phyloP scores from a whole-genome alignment of 352 stramenopile genomes.

The Pythium sukuiense region DNA sequence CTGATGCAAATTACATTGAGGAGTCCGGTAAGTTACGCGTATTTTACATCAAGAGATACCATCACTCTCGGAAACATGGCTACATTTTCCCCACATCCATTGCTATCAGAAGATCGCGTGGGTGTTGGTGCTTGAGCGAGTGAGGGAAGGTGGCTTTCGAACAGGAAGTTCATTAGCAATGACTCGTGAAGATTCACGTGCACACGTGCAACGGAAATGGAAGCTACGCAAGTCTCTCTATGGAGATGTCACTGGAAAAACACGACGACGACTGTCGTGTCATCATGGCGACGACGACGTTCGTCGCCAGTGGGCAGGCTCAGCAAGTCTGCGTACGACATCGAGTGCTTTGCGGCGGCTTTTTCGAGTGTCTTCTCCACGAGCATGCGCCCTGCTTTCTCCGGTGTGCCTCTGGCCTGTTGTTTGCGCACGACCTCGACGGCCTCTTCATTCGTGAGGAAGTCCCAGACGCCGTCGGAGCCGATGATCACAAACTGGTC shows the following conservation, averaged over 20 bases:
- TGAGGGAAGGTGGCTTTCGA: too few species aligned
- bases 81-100: too few species aligned
- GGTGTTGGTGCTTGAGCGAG: too few species aligned
- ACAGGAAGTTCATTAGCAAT: too few species aligned
- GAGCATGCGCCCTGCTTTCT: constrained; percentile 71
- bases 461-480: constrained; percentile 98
- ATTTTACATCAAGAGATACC: too few species aligned
- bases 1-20: too few species aligned
- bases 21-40: too few species aligned
- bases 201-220: too few species aligned
- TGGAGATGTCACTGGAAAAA: constrained; percentile 52
- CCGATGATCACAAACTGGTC: constrained; percentile 97
- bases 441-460: constrained; percentile 95
- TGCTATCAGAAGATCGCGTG: too few species aligned
- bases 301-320: constrained; percentile 75
- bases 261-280: constrained; percentile 92
- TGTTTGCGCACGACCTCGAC: constrained; percentile 89
- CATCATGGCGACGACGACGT: constrained; percentile 89
- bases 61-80: too few species aligned
- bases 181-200: too few species aligned
- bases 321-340: constrained; percentile 83
- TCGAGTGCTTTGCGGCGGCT: constrained; percentile 68
- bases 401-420: constrained; percentile 53
- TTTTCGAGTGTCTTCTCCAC: constrained; percentile 82
- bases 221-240: too few species aligned